Evolutionary conservation across 2,329 filamentous ascomycete genomes (phyloP).

Genomic region (Fusarium anthophilum): DNA sequence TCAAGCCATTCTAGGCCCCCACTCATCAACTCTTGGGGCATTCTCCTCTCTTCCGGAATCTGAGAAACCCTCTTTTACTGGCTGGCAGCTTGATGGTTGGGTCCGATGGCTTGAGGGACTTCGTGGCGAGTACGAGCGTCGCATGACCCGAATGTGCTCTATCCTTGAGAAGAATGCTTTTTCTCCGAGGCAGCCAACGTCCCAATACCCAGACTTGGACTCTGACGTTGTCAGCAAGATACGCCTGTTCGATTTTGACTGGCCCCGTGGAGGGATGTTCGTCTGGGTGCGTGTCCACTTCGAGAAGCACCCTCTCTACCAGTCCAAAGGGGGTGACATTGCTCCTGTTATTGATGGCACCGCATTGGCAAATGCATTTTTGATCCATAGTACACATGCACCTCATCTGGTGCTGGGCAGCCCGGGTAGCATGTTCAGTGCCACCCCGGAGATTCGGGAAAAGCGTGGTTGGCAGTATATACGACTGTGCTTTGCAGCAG

Average conservation of each 20-base stretch:
- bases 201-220: conserved; percentile 61
- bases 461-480: conserved; percentile 75
- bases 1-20: conserved; percentile 78
- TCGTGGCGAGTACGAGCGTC: conserved; percentile 82
- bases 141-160: conserved; percentile 83
- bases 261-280: conserved; percentile 92
- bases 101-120: conserved; percentile 90
- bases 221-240: conserved; percentile 82
- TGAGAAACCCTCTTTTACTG: conserved; percentile 58
- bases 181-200: conserved; percentile 70
- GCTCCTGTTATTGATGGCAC: conserved; percentile 60
- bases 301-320: conserved; percentile 75
- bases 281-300: conserved; percentile 82
- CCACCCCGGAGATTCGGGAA: conserved; percentile 67
- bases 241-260: conserved; percentile 77
- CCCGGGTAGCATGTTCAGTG: conserved; percentile 78
- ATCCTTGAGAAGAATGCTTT: conserved; percentile 75
- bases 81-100: conserved; percentile 88
- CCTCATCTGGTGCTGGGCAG: conserved; percentile 75
- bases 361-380: conserved; percentile 71
- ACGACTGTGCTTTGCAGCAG: conserved; percentile 86
- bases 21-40: conserved; percentile 55
- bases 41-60: conserved; percentile 56
- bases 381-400: conserved; percentile 75
- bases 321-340: conserved; percentile 42